Conservation (phyloP, 73 alveolate genomes). For the Urostyla sp. region DNA sequence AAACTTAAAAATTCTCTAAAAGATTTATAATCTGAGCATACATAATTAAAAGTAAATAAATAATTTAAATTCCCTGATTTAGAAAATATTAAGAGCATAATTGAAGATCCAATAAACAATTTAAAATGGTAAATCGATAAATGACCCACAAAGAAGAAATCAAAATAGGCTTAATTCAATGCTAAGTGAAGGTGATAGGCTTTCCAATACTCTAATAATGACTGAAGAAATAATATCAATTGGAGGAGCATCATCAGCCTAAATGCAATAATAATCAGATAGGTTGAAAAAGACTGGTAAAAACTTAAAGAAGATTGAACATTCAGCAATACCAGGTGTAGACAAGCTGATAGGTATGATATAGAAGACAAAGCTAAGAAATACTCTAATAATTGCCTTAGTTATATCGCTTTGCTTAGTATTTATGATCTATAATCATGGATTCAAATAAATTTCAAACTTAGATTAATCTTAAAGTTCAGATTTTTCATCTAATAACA, state of each 20-base stretch:
- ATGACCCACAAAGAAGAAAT: background rate
- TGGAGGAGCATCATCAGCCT: background rate
- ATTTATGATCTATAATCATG: slow-evolving; percentile 6
- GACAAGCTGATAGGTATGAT: slow-evolving; percentile 29
- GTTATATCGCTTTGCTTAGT: slow-evolving; percentile 16
- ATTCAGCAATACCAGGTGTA: slow-evolving; percentile 16
- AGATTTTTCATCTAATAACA: background rate
- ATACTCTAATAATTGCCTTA: slow-evolving; percentile 12
- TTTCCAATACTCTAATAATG: background rate
- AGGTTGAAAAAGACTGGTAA: background rate
- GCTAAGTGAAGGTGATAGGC: slow-evolving; percentile 17
- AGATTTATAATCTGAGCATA: slow-evolving; percentile 18
- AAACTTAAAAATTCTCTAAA: slow-evolving; percentile 22
- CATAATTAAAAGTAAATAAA: slow-evolving; percentile 3
- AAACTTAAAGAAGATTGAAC: slow-evolving; percentile 1
- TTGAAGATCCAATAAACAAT: slow-evolving; percentile 7
- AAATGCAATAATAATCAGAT: slow-evolving; percentile 4
- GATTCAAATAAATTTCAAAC: slow-evolving; percentile 4
- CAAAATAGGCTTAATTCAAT: background rate
- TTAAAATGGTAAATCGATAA: too few relatives aligned
- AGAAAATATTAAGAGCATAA: slow-evolving; percentile 38
- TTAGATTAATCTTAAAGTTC: too few relatives aligned
- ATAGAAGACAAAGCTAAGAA: slow-evolving; percentile 3
- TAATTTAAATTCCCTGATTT: background rate
- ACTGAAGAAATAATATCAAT: slow-evolving; percentile 26